Evolutionary conservation across 2,329 filamentous ascomycete species (phyloP), one percentile per base, ranked within the genome.

Genomic region (Arthroderma uncinatum): DNA sequence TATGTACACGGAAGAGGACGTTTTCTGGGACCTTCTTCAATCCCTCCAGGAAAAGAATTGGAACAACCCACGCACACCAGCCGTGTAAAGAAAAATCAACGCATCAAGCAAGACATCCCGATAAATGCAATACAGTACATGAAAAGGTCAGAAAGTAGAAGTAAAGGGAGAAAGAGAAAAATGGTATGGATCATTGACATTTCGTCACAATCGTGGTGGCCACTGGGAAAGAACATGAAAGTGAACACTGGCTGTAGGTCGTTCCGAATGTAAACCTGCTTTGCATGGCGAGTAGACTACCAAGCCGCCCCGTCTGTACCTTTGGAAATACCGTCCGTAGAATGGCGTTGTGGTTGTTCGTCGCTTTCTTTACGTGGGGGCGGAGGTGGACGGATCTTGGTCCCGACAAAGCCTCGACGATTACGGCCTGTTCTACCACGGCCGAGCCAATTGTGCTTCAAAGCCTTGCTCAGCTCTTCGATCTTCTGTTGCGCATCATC

Each of bases 371-470:
- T 48, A 23, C 56, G 34, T 4, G 44, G 34, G 6, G 40, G 40
- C 25, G 55, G 53, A 33, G 60, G 56, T 8, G 44, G 53, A 2
- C 70, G 69, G 48, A 76, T 70, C 66, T 78, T 80, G 42, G 80
- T 80, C 0, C 90, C 91, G 0, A 97, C 91, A 68, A 96, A 92
- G 0, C 93, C 93, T 62, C 89, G 82, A 55, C 93, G 77, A 70
- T 97, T 94, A 61, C 93, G 79, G 0, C 93, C 93, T 2, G 90
- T 97, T 36, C 93, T 76, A 0, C 92, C 92, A 50, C 93, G 79
- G 0, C 92, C 92, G 1, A 98, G 79, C 93, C 93, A 98, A 71
- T 98, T 98, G 65, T 96, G 83, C 73, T 97, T 98, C 60, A 98
- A 76, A 64, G 93, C 84, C 67, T 89, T 86, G 58, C 86, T 89